Conservation (phyloP, 768 basidiomycete genomes). For the Pleurotus salmoneostramineus region DNA sequence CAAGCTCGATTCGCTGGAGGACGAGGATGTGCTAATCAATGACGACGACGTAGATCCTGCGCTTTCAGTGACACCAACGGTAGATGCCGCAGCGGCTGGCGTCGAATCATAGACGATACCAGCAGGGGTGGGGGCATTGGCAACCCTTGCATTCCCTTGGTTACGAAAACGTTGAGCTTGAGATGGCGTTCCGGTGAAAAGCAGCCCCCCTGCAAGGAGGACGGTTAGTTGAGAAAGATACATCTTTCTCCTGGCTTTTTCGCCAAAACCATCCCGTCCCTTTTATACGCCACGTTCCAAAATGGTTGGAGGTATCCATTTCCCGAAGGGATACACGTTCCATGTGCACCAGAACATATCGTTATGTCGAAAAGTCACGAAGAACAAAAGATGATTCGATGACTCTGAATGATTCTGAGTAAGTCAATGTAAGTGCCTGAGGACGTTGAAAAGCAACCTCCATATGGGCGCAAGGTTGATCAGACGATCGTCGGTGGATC, state of each 20-base stretch:
- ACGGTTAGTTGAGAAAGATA: not conserved
- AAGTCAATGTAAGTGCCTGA: not conserved
- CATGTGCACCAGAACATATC: no score
- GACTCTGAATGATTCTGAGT: not conserved
- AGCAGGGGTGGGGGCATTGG: not conserved
- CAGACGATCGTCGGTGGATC: not conserved
- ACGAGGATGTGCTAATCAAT: no score
- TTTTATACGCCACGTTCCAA: no score
- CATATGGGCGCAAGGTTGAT: not conserved
- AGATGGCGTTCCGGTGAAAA: not conserved
- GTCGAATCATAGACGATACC: not conserved
- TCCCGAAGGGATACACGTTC: no score
- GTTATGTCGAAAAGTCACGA: no score
- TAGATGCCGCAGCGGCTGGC: not conserved
- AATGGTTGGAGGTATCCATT: no score
- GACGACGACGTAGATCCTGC: not conserved
- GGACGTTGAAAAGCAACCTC: not conserved
- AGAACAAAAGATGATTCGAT: not conserved
- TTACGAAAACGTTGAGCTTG: constrained; percentile 3
- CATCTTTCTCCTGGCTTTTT: not conserved
- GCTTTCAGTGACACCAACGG: not conserved
- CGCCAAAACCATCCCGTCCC: no score
- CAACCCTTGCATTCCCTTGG: not conserved
- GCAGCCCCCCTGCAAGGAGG: not conserved
- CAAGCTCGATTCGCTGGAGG: not conserved